Conservation (phyloP, 768 basidiomycete genomes). For the Mycena chlorophos region DNA sequence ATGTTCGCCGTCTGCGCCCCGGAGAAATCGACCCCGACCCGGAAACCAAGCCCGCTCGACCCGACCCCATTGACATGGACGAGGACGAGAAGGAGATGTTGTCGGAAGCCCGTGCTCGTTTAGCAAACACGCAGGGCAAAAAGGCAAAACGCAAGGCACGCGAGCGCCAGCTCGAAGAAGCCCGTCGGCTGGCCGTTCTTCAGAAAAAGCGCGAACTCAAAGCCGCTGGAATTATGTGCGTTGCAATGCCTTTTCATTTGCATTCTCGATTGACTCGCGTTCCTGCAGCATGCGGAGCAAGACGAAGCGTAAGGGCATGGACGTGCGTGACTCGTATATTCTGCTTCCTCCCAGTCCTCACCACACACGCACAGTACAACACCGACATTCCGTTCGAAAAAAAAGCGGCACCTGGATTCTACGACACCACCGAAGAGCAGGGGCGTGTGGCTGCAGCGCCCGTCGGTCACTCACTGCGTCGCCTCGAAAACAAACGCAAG, state of each 20-base stretch:
- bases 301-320: slow-evolving; percentile 97
- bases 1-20: slow-evolving; percentile 83
- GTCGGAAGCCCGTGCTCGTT: slow-evolving; percentile 94
- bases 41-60: slow-evolving; percentile 95
- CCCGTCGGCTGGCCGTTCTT: slow-evolving; percentile 86
- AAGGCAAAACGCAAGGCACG: slow-evolving; percentile 99
- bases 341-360: slow-evolving; percentile 1
- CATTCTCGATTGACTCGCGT: slow-evolving; percentile 2
- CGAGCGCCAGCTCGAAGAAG: slow-evolving; percentile 96
- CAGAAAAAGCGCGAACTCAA: slow-evolving; percentile 98
- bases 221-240: slow-evolving; percentile 94
- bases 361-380: slow-evolving; percentile 70
- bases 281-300: slow-evolving; percentile 80
- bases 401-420: slow-evolving; percentile 92
- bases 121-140: slow-evolving; percentile 99
- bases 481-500: slow-evolving; percentile 95
- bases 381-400: slow-evolving; percentile 99
- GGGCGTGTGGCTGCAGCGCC: slow-evolving; percentile 84
- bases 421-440: slow-evolving; percentile 94
- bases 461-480: slow-evolving; percentile 85
- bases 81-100: slow-evolving; percentile 99
- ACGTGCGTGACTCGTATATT: slow-evolving; percentile 52
- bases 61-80: slow-evolving; percentile 99
- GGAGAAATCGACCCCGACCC: slow-evolving; percentile 99
- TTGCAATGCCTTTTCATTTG: slow-evolving; percentile 14